Conservation (phyloP, 2,329 filamentous ascomycete species). For the Fragosphaeria purpurea region DNA sequence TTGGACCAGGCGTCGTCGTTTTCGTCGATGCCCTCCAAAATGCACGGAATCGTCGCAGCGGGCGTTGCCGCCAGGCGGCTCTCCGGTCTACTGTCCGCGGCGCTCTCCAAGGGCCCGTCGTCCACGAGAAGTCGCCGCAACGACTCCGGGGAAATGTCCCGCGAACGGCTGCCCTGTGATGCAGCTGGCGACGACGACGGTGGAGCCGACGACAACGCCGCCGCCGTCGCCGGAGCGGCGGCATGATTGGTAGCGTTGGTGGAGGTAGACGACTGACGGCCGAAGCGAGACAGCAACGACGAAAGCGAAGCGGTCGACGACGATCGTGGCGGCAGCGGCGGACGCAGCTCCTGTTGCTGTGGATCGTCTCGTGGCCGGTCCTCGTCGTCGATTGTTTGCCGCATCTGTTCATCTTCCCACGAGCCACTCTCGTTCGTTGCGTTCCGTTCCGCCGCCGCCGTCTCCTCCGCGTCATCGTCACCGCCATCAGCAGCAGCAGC, state of each 20-base stretch:
- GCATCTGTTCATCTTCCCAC: background rate
- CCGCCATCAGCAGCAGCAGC: background rate
- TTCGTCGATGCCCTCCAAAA: slow-evolving; percentile 37
- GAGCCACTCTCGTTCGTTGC: no score
- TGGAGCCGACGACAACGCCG: background rate
- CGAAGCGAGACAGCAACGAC: background rate
- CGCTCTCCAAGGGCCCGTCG: slow-evolving; percentile 24
- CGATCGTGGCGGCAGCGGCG: slow-evolving; percentile 20
- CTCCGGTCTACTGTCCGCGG: background rate
- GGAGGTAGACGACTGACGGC: background rate
- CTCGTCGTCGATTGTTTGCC: background rate
- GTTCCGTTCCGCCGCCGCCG: background rate
- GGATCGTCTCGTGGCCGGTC: background rate
- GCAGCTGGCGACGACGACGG: slow-evolving; percentile 15
- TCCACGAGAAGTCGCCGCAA: slow-evolving; percentile 41
- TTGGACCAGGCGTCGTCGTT: slow-evolving; percentile 23
- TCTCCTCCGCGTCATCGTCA: background rate
- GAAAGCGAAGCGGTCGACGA: slow-evolving; percentile 4
- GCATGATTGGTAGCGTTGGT: background rate
- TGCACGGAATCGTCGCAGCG: slow-evolving; percentile 12
- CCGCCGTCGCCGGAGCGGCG: no score
- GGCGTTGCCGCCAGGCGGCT: background rate
- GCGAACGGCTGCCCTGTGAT: slow-evolving; percentile 33
- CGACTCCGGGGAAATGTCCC: slow-evolving; percentile 47
- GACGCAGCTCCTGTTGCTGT: slow-evolving; percentile 12